Conservation (phyloP, 2,329 filamentous ascomycete species). For the Nothopassalora personata region DNA sequence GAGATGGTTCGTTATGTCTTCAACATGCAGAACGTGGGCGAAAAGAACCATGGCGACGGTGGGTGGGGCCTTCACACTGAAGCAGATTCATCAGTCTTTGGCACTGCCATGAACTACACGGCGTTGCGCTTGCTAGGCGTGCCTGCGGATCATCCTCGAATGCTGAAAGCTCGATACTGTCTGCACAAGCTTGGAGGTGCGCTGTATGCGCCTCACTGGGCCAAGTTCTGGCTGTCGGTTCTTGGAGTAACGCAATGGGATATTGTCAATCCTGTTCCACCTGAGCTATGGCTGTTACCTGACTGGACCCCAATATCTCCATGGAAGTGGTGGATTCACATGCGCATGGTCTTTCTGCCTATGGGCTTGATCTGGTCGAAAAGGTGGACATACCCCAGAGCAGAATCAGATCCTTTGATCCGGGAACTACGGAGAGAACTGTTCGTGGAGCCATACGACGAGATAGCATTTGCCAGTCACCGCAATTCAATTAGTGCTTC, state of each 20-base stretch:
- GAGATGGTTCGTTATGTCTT: constrained; percentile 93
- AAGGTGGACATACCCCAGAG: constrained; percentile 67
- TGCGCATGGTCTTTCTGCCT: constrained; percentile 89
- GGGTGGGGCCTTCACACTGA: constrained; percentile 97
- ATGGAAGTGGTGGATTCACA: constrained; percentile 65
- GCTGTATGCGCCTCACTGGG: constrained; percentile 82
- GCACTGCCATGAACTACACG: constrained; percentile 83
- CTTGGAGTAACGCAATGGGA: constrained; percentile 84
- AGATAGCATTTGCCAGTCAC: constrained; percentile 70
- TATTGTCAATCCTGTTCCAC: constrained; percentile 87
- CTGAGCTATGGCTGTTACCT: constrained; percentile 70
- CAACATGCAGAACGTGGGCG: constrained; percentile 62
- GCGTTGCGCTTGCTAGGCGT: constrained; percentile 75
- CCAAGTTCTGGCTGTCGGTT: constrained; percentile 90
- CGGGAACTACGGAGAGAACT: constrained; percentile 72
- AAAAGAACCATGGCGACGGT: constrained; percentile 65
- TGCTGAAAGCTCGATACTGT: constrained; percentile 77
- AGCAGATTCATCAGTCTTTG: constrained; percentile 85
- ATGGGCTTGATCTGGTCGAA: constrained; percentile 90
- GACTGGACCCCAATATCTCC: constrained; percentile 34
- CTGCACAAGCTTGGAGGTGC: constrained; percentile 84
- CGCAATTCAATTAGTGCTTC: constrained; percentile 73
- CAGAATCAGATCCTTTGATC: constrained; percentile 58
- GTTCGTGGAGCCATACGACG: constrained; percentile 70
- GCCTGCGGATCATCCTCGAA: constrained; percentile 72